A percentile compares a stretch with the other conserved stretches of the same genome.
phyloP scores from a whole-genome alignment of 2,329 filamentous ascomycete genomes.

The Nothopassalora personata region DNA sequence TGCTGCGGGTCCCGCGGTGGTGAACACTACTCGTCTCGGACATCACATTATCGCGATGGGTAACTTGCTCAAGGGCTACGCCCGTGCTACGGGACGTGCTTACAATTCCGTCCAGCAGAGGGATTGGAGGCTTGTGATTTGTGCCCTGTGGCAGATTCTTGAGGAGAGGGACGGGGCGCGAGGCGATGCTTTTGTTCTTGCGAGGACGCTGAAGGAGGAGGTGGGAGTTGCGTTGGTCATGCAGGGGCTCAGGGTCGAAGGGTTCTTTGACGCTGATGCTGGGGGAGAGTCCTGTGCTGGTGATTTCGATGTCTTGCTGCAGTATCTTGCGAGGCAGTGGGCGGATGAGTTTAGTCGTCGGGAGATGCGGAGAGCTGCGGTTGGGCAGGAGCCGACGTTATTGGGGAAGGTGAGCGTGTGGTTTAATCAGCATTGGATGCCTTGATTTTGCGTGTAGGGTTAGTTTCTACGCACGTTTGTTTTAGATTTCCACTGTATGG shows the following conservation, averaged over 20 bases:
- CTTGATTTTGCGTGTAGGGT: too few relatives aligned
- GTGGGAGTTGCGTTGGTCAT: conserved; percentile 2
- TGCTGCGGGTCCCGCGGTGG: conserved; percentile 7
- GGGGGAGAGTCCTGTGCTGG: conserved; percentile 1
- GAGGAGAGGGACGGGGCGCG: conserved; percentile 1
- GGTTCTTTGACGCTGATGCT: conserved; percentile 3
- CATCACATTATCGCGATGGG: conserved; percentile 14
- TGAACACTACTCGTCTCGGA: conserved; percentile 3
- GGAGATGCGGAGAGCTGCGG: conserved; percentile 32
- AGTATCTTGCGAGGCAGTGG: conserved; percentile 5
- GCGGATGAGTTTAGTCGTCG: conserved; percentile 6
- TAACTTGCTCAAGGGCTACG: conserved; percentile 10
- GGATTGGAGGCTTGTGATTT: conserved; percentile 8
- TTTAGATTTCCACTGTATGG: not conserved
- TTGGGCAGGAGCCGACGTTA: not conserved
- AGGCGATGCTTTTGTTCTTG: conserved; percentile 8
- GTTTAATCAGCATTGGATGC: not conserved
- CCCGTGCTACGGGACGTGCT: conserved; percentile 1
- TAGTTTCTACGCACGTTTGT: not conserved
- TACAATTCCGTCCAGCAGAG: conserved; percentile 3
- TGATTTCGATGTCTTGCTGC: conserved; percentile 10
- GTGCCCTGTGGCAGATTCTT: conserved; percentile 9
- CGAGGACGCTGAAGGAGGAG: not conserved
- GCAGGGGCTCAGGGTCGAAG: not conserved
- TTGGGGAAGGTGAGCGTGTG: not conserved